Base-by-base conservation (phyloP, 805 yeast genomes). In the Metschnikowia koreensis region DNA sequence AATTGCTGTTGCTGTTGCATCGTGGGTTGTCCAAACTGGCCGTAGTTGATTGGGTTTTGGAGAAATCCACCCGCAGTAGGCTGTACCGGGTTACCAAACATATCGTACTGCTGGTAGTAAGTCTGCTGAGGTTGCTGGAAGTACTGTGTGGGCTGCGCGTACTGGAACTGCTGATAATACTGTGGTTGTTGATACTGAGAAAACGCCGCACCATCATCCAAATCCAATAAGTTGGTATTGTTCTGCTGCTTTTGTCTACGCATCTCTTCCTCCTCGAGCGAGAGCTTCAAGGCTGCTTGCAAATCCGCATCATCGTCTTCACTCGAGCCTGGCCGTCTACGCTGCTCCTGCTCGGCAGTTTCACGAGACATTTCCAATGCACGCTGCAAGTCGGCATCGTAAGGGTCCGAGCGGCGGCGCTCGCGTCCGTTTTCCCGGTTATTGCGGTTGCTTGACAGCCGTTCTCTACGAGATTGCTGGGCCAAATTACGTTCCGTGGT, bases 261-360 rank as follows among this genome's bases (percentile, higher is more conserved):
- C 74, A 78, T 74, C 68, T 84, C 86, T 62, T 87, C 93, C 64
- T 89, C 93, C 70, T 88, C 96, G 61, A 83, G 70, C 41, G 89
- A 81, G 59, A 89, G 75, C 67, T 82, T 81, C 53, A 87, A 74
- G 0, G 96, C 96, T 42, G 82, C 80, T 52, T 81, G 80, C 46
- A 88, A 73, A 28, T 86, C 90, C 17, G 82, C 83, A 56, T 83
- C 87, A 41, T 74, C 77, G 41, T 82, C 87, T 38, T 75, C 79
- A 43, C 56, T 55, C 33, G 66, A 71, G 44, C 67, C 66, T 44
- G 73, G 71, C 60, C 84, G 75, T 26, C 46, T 40, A 36, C 44
- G 37, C 55, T 83, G 87, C 59, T 91, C 97, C 55, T 88, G 92
- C 57, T 87, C 91, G 0, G 96, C 97, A 1, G 96, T 89, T 60